Percentiles rank a stretch among this genome's conserved stretches.
phyloP scores from a whole-genome alignment of 2,329 filamentous ascomycete genomes.

The Fusarium newnesense region DNA sequence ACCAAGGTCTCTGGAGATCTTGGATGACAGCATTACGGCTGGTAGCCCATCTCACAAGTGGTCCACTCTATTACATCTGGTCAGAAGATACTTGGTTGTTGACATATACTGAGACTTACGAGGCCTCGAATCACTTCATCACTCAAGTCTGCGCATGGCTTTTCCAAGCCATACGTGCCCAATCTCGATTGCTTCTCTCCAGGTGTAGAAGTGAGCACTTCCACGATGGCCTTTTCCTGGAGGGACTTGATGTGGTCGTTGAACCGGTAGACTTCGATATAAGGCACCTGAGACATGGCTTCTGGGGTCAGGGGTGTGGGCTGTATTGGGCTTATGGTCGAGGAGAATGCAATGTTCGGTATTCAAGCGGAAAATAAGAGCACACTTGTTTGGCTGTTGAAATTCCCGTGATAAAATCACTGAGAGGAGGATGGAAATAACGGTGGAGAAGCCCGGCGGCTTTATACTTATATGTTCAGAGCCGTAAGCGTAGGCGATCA shows the following conservation, averaged over 20 bases:
- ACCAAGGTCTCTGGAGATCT: constrained; percentile 17
- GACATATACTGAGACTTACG: constrained; percentile 3
- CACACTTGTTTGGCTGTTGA: not conserved
- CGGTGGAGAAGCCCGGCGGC: not conserved
- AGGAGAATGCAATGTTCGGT: not conserved
- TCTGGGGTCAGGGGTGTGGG: not conserved
- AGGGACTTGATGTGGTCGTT: constrained; percentile 14
- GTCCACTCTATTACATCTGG: not conserved
- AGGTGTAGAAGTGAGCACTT: constrained; percentile 27
- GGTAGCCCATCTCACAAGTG: constrained; percentile 14
- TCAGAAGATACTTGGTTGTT: not conserved
- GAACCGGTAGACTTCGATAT: constrained; percentile 17
- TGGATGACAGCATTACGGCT: constrained; percentile 16
- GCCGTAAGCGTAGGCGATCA: constrained; percentile 2
- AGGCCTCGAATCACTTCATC: constrained; percentile 24
- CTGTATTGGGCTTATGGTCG: not conserved
- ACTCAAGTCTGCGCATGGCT: constrained; percentile 19
- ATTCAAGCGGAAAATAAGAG: not conserved
- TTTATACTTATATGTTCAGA: constrained; percentile 19
- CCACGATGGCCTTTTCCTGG: constrained; percentile 22
- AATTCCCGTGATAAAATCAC: not conserved
- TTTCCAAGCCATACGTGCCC: constrained; percentile 19
- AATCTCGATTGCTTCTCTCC: constrained; percentile 16
- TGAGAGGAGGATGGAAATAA: not conserved
- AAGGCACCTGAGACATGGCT: constrained; percentile 19